Base-by-base conservation (phyloP, 805 yeast species). In the Saccharomycopsis malanga region DNA sequence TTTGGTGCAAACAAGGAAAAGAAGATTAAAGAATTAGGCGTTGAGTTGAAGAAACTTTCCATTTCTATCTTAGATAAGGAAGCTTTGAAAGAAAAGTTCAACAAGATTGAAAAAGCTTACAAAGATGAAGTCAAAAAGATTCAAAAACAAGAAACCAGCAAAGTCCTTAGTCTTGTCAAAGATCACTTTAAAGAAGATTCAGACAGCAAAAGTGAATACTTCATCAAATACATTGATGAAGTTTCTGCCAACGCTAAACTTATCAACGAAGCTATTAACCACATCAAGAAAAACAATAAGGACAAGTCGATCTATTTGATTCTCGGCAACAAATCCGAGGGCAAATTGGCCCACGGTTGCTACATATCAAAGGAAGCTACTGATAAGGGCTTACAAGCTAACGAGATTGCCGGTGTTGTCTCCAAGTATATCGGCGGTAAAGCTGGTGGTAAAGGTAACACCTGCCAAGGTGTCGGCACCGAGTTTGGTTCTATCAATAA, bases 361-460 rank as follows among this genome's bases (percentile, higher is more conserved):
- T 93, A 81, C 68, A 72, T 93, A 43, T 77, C 91, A 1, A 80
- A 84, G 53, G 79, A 66, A 36, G 85, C 88, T 34, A 68, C 82
- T 54, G 71, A 71, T 39, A 74, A 79, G 61, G 88, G 88, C 56
- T 72, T 87, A 18, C 74, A 82, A 54, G 89, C 94, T 45, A 74
- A 81, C 49, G 88, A 77, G 24, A 73, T 88, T 56, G 94, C 94
- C 27, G 66, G 73, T 45, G 68, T 74, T 48, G 98, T 85, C 38
- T 71, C 89, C 39, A 67, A 70, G 32, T 70, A 73, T 58, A 79
- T 93, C 57, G 99, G 98, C 55, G 99, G 99, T 66, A 87, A 84
- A 66, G 94, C 96, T 49, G 99, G 99, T 69, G 99, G 99, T 66
- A 93, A 87, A 69, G 98, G 96, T 54, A 86, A 87, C 56, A 81